These are phyloP conservation scores for Rubia peregrina DNA, from an alignment of 305 asterid species.

Conservation along the genomic window DNA sequence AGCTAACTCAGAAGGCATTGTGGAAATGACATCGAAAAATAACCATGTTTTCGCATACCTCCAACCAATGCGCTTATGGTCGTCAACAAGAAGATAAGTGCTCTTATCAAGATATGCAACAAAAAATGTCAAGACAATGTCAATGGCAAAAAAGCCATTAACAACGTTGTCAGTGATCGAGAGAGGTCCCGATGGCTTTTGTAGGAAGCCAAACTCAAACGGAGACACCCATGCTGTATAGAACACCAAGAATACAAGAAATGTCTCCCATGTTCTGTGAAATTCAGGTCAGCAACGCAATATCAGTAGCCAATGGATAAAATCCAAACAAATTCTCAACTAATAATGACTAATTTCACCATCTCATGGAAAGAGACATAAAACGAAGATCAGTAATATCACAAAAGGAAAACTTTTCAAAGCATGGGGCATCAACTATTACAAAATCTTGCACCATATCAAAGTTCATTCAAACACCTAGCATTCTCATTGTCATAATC, in stretches of 20 bases:
- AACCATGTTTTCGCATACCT: conserved; percentile 51
- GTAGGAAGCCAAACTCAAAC: conserved; percentile 67
- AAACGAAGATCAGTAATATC: not conserved
- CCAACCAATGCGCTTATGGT: conserved; percentile 43
- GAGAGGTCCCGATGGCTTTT: conserved; percentile 30
- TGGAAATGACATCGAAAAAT: conserved; percentile 50
- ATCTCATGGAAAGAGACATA: not conserved
- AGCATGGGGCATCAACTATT: too few species aligned
- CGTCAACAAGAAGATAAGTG: conserved; percentile 52
- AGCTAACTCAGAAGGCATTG: conserved; percentile 50
- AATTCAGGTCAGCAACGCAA: conserved; percentile 4
- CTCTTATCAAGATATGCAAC: conserved; percentile 63
- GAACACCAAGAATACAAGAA: conserved; percentile 54
- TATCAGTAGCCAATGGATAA: not conserved
- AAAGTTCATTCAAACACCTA: not conserved
- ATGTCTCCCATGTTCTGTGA: conserved; percentile 60
- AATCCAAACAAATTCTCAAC: not conserved
- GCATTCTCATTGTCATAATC: too few species aligned
- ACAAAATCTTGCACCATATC: too few species aligned
- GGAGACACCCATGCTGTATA: conserved; percentile 94
- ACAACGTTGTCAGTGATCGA: conserved; percentile 49
- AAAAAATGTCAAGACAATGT: conserved; percentile 62
- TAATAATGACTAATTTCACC: not conserved
- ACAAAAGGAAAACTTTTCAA: too few species aligned
- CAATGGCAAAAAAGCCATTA: conserved; percentile 50